These are phyloP conservation scores for Trifolium pratense DNA, from an alignment of 306 rosid genomes.

Conservation along the genomic window DNA sequence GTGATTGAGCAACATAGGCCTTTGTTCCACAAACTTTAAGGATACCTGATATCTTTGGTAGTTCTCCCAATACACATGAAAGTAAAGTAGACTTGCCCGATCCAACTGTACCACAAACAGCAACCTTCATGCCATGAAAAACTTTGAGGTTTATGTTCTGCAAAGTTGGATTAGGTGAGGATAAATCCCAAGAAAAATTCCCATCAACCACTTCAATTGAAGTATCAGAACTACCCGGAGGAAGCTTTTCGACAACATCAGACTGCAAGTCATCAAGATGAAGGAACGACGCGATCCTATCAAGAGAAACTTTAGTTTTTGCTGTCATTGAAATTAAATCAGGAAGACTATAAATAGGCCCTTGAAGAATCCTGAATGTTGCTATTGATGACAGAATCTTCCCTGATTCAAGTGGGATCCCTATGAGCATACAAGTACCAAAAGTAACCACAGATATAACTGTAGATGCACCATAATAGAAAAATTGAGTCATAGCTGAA, in stretches of 20 bases:
- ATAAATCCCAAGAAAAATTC: constrained; percentile 58
- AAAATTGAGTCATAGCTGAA: constrained; percentile 41
- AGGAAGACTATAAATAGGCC: constrained; percentile 54
- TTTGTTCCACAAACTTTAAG: constrained; percentile 77
- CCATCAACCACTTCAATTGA: constrained; percentile 53
- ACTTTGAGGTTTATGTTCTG: constrained; percentile 45
- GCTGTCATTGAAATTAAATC: constrained; percentile 51
- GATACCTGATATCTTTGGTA: constrained; percentile 73
- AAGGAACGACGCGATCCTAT: constrained; percentile 57
- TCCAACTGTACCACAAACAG: constrained; percentile 64
- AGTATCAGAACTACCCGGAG: constrained; percentile 44
- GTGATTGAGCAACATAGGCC: constrained; percentile 91
- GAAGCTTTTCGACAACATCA: constrained; percentile 53
- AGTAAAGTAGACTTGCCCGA: constrained; percentile 85
- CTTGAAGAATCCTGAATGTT: constrained; percentile 56
- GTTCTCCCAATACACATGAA: constrained; percentile 82
- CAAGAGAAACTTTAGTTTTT: constrained; percentile 63
- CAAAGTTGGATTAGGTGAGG: constrained; percentile 45
- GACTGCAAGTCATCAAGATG: constrained; percentile 50
- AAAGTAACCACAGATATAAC: constrained; percentile 60
- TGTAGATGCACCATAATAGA: constrained; percentile 58
- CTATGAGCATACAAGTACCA: constrained; percentile 51
- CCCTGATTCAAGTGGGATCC: constrained; percentile 62
- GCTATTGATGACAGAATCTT: constrained; percentile 63
- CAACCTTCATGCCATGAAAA: constrained; percentile 53